Evolutionary conservation across 805 yeast genomes (phyloP), one percentile per base, ranked within the genome.

Genomic region (Candida krabiensis): DNA sequence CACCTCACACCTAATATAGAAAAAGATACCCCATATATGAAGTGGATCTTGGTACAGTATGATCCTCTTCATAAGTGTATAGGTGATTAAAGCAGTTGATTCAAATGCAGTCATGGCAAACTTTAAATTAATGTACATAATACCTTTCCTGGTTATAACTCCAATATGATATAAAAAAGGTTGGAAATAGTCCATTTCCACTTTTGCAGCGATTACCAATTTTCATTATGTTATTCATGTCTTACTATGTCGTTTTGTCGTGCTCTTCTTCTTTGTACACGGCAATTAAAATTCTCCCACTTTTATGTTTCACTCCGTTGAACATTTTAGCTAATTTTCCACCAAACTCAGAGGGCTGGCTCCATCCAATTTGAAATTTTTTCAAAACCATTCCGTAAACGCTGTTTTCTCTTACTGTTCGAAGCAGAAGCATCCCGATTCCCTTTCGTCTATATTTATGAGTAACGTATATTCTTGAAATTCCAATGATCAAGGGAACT

Each of bases 281-380:
- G 0, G 82, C 81, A 5, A 77, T 60, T 27, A 77, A 57, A 0
- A 54, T 43, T 45, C 69, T 73, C 0, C 83, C 83, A 19, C 72
- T 61, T 40, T 69, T 72, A 52, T 82, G 87, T 19, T 40, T 56
- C 1, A 72, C 75, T 0, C 83, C 79, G 51, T 78, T 80, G 52
- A 76, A 82, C 21, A 53, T 60, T 23, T 56, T 57, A 0, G 89
- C 87, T 22, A 83, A 64, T 40, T 70, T 67, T 2, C 79, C 78
- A 0, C 91, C 91, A 40, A 72, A 69, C 34, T 69, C 74, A 41
- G 85, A 78, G 0, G 90, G 89, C 55, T 83, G 91, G 30, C 86
- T 79, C 77, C 86, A 83, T 1, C 80, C 85, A 14, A 83, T 55
- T 41, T 76, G 70, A 12, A 44, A 47, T 39, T 59, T 71, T 2